Evolutionary conservation across 805 yeast genomes (phyloP).

Genomic region (Hanseniaspora occidentalis): DNA sequence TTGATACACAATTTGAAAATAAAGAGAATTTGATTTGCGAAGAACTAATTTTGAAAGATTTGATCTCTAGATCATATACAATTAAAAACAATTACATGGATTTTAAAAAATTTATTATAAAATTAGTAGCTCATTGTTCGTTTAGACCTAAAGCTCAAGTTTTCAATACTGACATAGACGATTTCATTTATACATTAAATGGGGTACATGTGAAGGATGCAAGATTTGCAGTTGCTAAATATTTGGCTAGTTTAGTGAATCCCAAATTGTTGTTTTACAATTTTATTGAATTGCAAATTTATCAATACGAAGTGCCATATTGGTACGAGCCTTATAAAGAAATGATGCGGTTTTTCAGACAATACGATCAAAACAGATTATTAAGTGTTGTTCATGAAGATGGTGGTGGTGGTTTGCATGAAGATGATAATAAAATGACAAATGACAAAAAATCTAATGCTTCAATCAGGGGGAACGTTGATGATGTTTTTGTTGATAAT

Average conservation of each 20-base stretch:
- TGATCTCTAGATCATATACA: neutral
- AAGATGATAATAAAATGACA: no score
- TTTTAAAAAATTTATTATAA: neutral
- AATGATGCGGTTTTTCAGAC: neutral
- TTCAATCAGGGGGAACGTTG: no score
- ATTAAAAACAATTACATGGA: neutral
- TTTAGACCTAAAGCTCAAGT: neutral
- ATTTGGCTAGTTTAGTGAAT: neutral
- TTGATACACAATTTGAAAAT: neutral
- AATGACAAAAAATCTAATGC: no score
- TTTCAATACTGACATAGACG: neutral
- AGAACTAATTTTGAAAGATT: neutral
- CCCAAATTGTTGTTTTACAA: neutral
- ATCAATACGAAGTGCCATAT: neutral
- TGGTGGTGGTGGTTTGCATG: no score
- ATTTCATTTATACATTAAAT: neutral
- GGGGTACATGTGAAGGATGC: neutral
- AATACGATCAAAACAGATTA: no score
- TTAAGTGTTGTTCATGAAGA: no score
- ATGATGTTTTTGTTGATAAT: no score
- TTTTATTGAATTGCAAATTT: neutral
- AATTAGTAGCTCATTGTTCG: neutral
- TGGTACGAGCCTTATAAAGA: neutral
- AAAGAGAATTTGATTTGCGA: neutral
- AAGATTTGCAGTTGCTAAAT: neutral